Percentiles rank a stretch among this genome's conserved stretches.
These are phyloP conservation scores for Fomes fomentarius DNA, from an alignment of 1,284 basidiomycete genomes.

Conservation along the genomic window DNA sequence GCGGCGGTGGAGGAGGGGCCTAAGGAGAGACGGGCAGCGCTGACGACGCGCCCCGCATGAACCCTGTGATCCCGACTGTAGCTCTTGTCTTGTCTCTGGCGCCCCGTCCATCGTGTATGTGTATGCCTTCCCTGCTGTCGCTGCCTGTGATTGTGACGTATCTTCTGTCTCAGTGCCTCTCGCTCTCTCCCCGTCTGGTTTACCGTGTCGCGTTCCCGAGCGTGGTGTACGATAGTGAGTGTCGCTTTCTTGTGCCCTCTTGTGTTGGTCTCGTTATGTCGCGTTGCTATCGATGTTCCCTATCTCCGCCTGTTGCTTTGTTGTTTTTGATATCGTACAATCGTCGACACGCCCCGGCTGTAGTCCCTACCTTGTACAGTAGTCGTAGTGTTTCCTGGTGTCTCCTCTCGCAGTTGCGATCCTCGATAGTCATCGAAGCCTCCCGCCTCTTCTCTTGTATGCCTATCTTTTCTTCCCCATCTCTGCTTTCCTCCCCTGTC, in stretches of 20 bases:
- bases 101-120: constrained; percentile 14
- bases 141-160: constrained; percentile 8
- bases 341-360: background rate
- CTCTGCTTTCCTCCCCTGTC: background rate
- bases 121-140: constrained; percentile 11
- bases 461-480: background rate
- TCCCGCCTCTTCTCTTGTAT: background rate
- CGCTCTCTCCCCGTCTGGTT: constrained; percentile 1
- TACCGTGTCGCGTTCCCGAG: background rate
- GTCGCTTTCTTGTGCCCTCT: constrained; percentile 1
- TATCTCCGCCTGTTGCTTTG: background rate
- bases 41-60: background rate
- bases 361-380: background rate
- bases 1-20: constrained; percentile 15
- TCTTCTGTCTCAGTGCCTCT: constrained; percentile 5
- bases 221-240: constrained; percentile 16
- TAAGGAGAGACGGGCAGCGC: constrained; percentile 3
- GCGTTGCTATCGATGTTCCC: background rate
- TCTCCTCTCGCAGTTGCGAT: constrained; percentile 2
- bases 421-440: background rate
- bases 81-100: constrained; percentile 2
- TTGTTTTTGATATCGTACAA: constrained; percentile 2
- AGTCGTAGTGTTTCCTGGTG: background rate
- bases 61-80: background rate
- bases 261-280: background rate